phyloP scores from a whole-genome alignment of 768 basidiomycete species.

The Podaxis sp. region DNA sequence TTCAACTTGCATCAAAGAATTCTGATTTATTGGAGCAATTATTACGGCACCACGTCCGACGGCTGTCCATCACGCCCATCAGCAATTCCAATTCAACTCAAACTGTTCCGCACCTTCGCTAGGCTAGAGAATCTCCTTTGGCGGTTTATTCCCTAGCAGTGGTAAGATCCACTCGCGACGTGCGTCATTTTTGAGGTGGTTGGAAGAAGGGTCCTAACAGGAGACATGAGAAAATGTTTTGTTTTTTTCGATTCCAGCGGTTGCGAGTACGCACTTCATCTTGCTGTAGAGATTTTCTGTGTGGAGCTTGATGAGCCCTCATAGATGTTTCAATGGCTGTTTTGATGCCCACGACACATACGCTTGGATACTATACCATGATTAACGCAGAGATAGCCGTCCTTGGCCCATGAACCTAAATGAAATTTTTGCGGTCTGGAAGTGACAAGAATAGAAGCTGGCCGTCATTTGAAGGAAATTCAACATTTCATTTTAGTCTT shows the following conservation, averaged over 20 bases:
- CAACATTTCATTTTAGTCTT: neutral
- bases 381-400: conserved; percentile 9
- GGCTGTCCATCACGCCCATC: conserved; percentile 5
- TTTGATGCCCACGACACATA: neutral
- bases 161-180: conserved; percentile 6
- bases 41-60: conserved; percentile 13
- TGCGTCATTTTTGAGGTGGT: neutral
- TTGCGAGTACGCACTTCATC: neutral
- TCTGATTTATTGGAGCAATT: conserved; percentile 12
- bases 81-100: conserved; percentile 2
- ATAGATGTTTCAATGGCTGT: neutral
- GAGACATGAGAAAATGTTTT: conserved; percentile 5
- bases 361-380: neutral
- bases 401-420: neutral
- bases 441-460: neutral
- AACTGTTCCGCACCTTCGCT: neutral
- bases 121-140: neutral
- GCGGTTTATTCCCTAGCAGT: neutral
- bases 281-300: neutral
- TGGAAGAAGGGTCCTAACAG: neutral
- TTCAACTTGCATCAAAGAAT: neutral
- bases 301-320: conserved; percentile 3
- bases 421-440: neutral
- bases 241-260: conserved; percentile 10
- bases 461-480: neutral